phyloP scores from a whole-genome alignment of 176 grass and related monocot genomes.

The Thalia dealbata region DNA sequence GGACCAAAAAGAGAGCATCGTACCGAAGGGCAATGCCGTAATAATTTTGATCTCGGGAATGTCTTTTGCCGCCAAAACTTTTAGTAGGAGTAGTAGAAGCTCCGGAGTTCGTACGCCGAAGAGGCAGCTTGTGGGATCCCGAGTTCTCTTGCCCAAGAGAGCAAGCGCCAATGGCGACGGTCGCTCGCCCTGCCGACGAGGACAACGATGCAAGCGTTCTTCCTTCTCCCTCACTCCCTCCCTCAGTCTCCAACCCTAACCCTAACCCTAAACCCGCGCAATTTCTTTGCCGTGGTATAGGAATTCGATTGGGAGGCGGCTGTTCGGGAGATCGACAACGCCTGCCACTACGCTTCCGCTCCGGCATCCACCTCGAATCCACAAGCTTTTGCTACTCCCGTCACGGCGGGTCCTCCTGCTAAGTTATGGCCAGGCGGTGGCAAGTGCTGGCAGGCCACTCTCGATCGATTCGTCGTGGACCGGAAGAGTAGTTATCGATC shows the following conservation, averaged over 20 bases:
- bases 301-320: conserved; percentile 82
- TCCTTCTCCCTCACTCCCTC: not conserved
- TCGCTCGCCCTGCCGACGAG: conserved; percentile 8
- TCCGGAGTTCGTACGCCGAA: too few species aligned
- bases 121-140: not conserved
- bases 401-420: not conserved
- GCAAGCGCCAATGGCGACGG: not conserved
- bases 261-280: conserved; percentile 24
- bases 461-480: conserved; percentile 44
- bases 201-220: conserved; percentile 67
- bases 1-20: too few species aligned
- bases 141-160: not conserved
- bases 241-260: conserved; percentile 10
- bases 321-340: conserved; percentile 45
- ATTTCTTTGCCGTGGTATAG: conserved; percentile 14
- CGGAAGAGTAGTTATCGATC: conserved; percentile 17
- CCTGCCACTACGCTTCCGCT: conserved; percentile 27
- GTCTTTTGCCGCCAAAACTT: too few species aligned
- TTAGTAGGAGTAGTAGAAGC: too few species aligned
- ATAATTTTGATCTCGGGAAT: too few species aligned
- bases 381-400: conserved; percentile 10
- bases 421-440: conserved; percentile 6
- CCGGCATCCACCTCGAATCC: conserved; percentile 9
- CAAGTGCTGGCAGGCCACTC: conserved; percentile 47
- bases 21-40: too few species aligned